Base-by-base conservation (phyloP, 176 grass and related monocot genomes). In the Secale cereale region DNA sequence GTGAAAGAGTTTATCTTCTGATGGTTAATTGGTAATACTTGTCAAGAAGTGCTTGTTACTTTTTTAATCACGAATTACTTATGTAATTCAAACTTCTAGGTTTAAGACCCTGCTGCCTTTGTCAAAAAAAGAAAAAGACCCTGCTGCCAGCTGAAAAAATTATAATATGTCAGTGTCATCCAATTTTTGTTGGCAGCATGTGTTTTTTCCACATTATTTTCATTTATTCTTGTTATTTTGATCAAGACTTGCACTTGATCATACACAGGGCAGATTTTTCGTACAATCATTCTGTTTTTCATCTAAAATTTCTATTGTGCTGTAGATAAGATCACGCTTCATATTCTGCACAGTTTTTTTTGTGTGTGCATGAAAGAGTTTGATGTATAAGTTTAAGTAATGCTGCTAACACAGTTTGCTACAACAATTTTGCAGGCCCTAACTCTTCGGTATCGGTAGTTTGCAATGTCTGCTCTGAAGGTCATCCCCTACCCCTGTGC, bases 381-480 rank as follows among this genome's bases (percentile, higher is more conserved):
- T 8, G 17, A 48, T 50, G 30, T 32, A 41, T 74, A 41, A 32
- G 28, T 70, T 83, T 25, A 32, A 66, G 57, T 75, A 67, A 59
- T 15, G 35, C 7, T 31, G 22, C 74, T 67, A 80, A 83, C 20
- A 78, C 59, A 52, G 26, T 10, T 78, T 4, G n/a, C 27, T 79
- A 8, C 41, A 83, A 72, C 30, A 28, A 33, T 74, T 90, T 41
- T 37, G 1, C 84, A 86, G 88, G 84, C 30, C 36, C 20, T 6
- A 78, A 37, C 45, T 74, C 11, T 26, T 28, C 40, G 29, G 8
- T 20, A 46, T 70, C 46, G 70, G 41, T 46, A 67, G 76, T 57
- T 16, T 82, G 79, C 30, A 50, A 20, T 83, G 33, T 83, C 82
- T 80, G 74, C 41, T 46, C 27, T 8, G 45, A 74, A 86, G 33